A percentile compares a stretch with the other conserved stretches of the same genome.
Evolutionary conservation across 805 yeast genomes (phyloP).

Genomic region (Clavispora vitiphila): DNA sequence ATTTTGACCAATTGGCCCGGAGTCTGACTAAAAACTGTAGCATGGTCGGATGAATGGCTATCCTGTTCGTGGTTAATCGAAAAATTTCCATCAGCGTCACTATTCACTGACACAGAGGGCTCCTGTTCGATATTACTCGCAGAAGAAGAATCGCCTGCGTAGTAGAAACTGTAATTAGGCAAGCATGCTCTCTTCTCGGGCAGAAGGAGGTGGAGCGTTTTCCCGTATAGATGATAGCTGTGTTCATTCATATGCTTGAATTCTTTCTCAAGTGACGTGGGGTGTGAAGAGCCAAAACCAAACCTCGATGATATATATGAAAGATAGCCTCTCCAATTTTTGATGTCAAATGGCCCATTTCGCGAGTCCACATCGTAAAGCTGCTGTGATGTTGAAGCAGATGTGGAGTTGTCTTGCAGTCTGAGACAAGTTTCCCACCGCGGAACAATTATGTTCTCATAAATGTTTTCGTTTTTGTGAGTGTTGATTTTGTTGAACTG

Average conservation of each 20-base stretch:
- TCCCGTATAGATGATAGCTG: conserved; percentile 36
- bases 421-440: conserved; percentile 38
- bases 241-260: conserved; percentile 28
- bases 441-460: conserved; percentile 38
- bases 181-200: conserved; percentile 34
- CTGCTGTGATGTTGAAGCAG: conserved; percentile 15
- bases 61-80: conserved; percentile 25
- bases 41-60: not conserved
- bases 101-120: conserved; percentile 33
- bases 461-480: conserved; percentile 39
- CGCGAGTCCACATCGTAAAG: conserved; percentile 12
- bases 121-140: no score
- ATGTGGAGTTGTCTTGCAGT: conserved; percentile 13
- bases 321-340: conserved; percentile 32
- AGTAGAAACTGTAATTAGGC: conserved; percentile 21
- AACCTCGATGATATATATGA: conserved; percentile 29
- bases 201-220: conserved; percentile 32
- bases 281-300: conserved; percentile 27
- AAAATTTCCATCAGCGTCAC: conserved; percentile 38
- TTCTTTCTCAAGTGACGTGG: conserved; percentile 12
- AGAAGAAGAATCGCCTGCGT: conserved; percentile 25
- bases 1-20: conserved; percentile 29
- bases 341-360: conserved; percentile 23
- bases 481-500: conserved; percentile 40
- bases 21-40: conserved; percentile 19